phyloP scores from a whole-genome alignment of 1,284 basidiomycete species.

The Cryptococcus jaspeensis region DNA sequence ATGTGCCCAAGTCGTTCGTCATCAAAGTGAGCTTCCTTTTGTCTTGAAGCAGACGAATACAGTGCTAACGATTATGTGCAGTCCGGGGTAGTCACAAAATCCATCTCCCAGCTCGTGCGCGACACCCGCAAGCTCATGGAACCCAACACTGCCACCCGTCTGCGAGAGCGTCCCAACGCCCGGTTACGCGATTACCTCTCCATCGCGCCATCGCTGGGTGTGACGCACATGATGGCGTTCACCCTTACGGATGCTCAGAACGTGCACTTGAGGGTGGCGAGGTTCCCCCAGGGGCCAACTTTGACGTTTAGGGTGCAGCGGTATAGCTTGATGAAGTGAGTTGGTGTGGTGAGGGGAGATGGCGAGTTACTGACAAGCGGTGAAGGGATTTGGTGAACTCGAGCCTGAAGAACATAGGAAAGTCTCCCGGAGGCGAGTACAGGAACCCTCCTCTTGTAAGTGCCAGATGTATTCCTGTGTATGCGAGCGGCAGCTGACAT shows the following conservation, averaged over 20 bases:
- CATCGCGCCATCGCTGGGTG: conserved; percentile 86
- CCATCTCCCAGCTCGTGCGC: conserved; percentile 81
- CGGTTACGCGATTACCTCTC: conserved; percentile 92
- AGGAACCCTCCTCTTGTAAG: conserved; percentile 50
- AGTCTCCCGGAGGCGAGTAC: conserved; percentile 49
- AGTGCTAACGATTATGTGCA: conserved; percentile 14
- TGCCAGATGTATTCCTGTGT: conserved; percentile 1
- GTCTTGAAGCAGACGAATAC: background rate
- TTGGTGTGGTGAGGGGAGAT: background rate
- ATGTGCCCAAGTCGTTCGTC: conserved; percentile 64
- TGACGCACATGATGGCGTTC: conserved; percentile 91
- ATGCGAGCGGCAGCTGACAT: background rate
- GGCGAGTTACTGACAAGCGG: background rate
- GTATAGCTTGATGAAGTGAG: conserved; percentile 77
- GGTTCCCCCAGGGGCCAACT: conserved; percentile 89
- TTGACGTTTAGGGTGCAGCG: conserved; percentile 89
- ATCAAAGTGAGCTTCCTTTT: conserved; percentile 61
- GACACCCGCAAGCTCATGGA: conserved; percentile 96
- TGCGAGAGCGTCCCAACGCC: conserved; percentile 86
- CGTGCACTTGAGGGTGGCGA: conserved; percentile 73
- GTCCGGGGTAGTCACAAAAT: conserved; percentile 85
- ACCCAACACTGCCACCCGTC: conserved; percentile 90
- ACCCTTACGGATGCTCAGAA: conserved; percentile 82
- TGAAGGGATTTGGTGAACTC: conserved; percentile 46
- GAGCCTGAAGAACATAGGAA: conserved; percentile 47